phyloP scores from a whole-genome alignment of 2,329 filamentous ascomycete species.

The Chrysoporthe cubensis region DNA sequence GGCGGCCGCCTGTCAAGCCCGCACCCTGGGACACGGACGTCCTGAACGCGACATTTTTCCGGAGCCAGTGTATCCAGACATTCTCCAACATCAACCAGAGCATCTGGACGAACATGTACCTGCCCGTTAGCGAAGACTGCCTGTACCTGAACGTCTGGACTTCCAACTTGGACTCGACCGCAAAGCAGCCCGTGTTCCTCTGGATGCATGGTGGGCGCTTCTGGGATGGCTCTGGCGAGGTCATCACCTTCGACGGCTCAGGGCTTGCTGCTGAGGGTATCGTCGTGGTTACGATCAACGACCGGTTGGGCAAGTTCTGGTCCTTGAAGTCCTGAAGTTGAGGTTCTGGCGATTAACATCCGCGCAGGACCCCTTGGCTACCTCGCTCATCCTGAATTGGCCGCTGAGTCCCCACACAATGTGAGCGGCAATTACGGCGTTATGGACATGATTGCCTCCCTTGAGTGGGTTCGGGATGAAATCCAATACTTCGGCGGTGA shows the following conservation, averaged over 20 bases:
- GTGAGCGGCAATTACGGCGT: slow-evolving; percentile 68
- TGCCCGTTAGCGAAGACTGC: slow-evolving; percentile 62
- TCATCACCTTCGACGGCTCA: slow-evolving; percentile 57
- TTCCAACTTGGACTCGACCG: slow-evolving; percentile 40
- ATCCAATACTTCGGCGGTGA: slow-evolving; percentile 71
- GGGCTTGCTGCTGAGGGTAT: slow-evolving; percentile 64
- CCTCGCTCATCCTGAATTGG: slow-evolving; percentile 61
- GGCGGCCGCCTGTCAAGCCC: slow-evolving; percentile 64
- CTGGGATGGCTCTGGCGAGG: slow-evolving; percentile 41
- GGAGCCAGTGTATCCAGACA: slow-evolving; percentile 38
- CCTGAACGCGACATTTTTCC: slow-evolving; percentile 55
- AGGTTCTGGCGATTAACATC: background rate
- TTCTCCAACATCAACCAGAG: slow-evolving; percentile 34
- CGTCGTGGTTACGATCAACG: slow-evolving; percentile 74
- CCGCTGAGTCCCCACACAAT: slow-evolving; percentile 32
- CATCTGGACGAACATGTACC: slow-evolving; percentile 30
- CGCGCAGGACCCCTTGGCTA: slow-evolving; percentile 65
- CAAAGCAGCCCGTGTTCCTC: slow-evolving; percentile 41
- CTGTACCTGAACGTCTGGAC: slow-evolving; percentile 66
- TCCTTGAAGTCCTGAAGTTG: background rate
- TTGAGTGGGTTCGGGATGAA: slow-evolving; percentile 44
- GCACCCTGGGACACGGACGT: slow-evolving; percentile 42
- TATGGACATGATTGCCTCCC: slow-evolving; percentile 67
- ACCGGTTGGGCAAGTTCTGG: slow-evolving; percentile 62
- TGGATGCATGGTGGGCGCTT: slow-evolving; percentile 56